Evolutionary conservation across 768 basidiomycete genomes (phyloP).

Genomic region (Suillus tomentosus): DNA sequence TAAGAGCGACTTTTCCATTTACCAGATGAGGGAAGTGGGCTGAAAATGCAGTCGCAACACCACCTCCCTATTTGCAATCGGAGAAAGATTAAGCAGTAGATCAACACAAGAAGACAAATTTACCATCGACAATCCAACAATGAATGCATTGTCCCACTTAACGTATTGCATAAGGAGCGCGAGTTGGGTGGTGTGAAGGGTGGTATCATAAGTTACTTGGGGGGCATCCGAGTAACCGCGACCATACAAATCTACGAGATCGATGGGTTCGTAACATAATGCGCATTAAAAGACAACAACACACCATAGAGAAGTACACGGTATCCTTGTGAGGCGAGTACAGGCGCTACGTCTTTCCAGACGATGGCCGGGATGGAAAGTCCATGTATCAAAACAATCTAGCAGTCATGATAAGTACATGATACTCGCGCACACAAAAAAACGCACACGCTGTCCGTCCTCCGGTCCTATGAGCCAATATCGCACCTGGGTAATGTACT

Average conservation of each 20-base stretch:
- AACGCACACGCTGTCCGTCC: constrained; percentile 60
- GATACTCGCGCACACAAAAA: not conserved
- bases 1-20: constrained; percentile 61
- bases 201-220: constrained; percentile 61
- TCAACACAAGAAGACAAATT: not conserved
- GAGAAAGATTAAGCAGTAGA: not conserved
- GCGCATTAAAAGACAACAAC: constrained; percentile 15
- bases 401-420: constrained; percentile 10
- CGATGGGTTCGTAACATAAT: constrained; percentile 6
- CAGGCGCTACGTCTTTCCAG: constrained; percentile 75
- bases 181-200: constrained; percentile 74
- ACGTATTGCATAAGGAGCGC: constrained; percentile 81
- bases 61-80: constrained; percentile 57
- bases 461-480: constrained; percentile 81
- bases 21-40: constrained; percentile 74
- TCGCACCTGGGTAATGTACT: constrained; percentile 47
- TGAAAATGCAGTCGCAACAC: constrained; percentile 69
- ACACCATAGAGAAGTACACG: constrained; percentile 77
- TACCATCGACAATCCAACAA: constrained; percentile 81
- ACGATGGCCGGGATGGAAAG: constrained; percentile 75
- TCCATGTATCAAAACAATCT: constrained; percentile 81
- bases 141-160: constrained; percentile 64
- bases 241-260: constrained; percentile 69
- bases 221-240: constrained; percentile 85
- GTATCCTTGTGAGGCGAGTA: constrained; percentile 61